Evolutionary conservation across 495 filamentous ascomycete species (phyloP), one percentile per base, ranked within the genome.

Genomic region (Hypoxylon fragiforme): DNA sequence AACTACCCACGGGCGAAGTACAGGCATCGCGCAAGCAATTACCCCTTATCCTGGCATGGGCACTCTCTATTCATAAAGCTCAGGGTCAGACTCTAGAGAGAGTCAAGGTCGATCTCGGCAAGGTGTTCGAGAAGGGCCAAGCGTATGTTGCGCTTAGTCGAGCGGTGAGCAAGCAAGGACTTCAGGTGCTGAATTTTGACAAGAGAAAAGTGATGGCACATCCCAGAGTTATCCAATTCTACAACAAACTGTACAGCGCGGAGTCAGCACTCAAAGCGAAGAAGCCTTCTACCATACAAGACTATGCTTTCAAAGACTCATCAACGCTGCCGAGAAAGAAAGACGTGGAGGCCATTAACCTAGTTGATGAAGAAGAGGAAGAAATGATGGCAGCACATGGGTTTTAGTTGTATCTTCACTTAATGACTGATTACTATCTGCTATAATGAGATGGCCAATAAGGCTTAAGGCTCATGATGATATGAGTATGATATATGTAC

Each of bases 61-160:
- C 94, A 11, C 73, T 98, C 12, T 95, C 90, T 1, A 97, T 98
- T 55, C 94, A 98, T 76, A 98, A 98, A 73, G 94, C 95, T 7
- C 94, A 98, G 66, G 94, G 94, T 0, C 95, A 97, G 66, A 97
- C 94, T 11, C 76, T 98, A 36, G 91, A 96, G 64, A 80, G 94
- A 12, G 95, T 97, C 39, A 96, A 95, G 68, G 92, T 98, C 4
- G 91, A 97, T 62, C 77, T 98, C 0, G 90, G 90, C 12, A 86
- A 79, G 57, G 90, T 94, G 7, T 98, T 98, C 62, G 94, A 97
- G 69, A 97, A 96, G 68, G 94, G 94, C 0, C 94, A 92, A 62
- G 88, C 85, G 1, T 92, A 92, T 63, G 89, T 92, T 32, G 89
- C 89, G 38, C 79, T 92, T 24, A 86, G 82, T 59, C 86, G 94